A percentile compares a stretch with the other conserved stretches of the same genome.
Conservation (phyloP, 257 asterid species). For the Capsicum rhomboideum region DNA sequence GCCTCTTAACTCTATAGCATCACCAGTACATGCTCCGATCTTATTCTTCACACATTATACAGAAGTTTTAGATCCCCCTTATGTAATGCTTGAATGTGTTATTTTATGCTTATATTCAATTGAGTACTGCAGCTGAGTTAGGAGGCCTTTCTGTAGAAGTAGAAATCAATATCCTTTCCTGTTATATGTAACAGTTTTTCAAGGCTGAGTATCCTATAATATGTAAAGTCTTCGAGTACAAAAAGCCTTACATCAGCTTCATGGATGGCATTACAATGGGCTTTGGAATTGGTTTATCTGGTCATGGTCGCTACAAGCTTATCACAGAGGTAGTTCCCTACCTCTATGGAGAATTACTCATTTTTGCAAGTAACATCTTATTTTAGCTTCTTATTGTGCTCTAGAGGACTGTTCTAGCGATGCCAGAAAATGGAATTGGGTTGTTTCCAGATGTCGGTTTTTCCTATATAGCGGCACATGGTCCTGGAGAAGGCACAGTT, state of each 20-base stretch:
- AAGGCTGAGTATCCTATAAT: constrained; percentile 89
- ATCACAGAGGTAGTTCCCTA: constrained; percentile 66
- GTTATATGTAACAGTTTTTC: constrained; percentile 52
- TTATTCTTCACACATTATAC: neutral
- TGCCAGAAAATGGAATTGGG: constrained; percentile 99
- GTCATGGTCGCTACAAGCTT: constrained; percentile 90
- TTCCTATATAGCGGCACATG: constrained; percentile 87
- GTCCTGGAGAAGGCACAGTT: constrained; percentile 98
- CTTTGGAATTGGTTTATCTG: constrained; percentile 92
- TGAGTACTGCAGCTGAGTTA: neutral
- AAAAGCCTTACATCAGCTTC: constrained; percentile 86
- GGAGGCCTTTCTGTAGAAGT: neutral
- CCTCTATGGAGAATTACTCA: neutral
- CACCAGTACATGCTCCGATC: neutral
- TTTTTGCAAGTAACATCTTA: neutral
- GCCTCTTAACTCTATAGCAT: neutral
- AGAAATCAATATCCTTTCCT: neutral
- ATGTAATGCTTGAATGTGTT: neutral
- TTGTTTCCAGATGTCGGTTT: constrained; percentile 98
- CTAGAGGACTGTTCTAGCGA: constrained; percentile 93
- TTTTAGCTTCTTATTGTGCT: neutral
- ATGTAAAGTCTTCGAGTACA: constrained; percentile 84
- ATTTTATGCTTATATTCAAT: neutral
- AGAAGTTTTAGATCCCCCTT: neutral
- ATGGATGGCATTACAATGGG: constrained; percentile 99